Base-by-base conservation (phyloP, 208 protist species). In the Willaertia magna region DNA sequence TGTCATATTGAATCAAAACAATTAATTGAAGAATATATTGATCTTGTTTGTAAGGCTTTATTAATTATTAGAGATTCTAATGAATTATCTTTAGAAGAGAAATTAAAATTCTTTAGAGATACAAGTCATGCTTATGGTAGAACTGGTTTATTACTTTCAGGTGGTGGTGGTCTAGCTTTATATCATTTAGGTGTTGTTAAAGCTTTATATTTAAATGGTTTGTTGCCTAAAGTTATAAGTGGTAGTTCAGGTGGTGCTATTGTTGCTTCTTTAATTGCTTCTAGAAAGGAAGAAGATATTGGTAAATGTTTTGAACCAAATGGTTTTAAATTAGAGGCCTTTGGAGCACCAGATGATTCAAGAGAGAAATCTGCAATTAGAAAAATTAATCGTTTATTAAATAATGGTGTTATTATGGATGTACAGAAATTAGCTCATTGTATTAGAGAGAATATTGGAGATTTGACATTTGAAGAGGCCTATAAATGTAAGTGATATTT, bases 401-500 rank as follows among this genome's bases (percentile, higher is more conserved):
- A 88, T 75, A 91, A 89, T 39, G 93, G 93, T 18, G 90, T 92
- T 2, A 86, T 95, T 43, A 95, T 95, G 93, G 92, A 95, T 79
- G 88, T 93, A 59, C 84, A 88, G 3, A 89, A 87, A 42, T 88
- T 96, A 49, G 92, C 93, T 89, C 88, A 91, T 75, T 94, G 89
- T 85, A 87, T 94, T 75, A 89, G 90, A 26, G 76, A 74, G 39
- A 94, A 91, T 74, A 90, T 93, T 11, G 94, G 94, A 30, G 92
- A 96, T 87, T 75, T 95, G 26, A 97, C 94, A 18, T 96, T 96
- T 88, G 85, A 87, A 20, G 93, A 96, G 84, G 94, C 93, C 20
- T 96, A 94, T 85, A 79, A 91, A 49, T n/a, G n/a, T n/a, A n/a
- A n/a, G n/a, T n/a, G n/a, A n/a, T n/a, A n/a, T n/a, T n/a, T n/a